These are phyloP conservation scores for Penicillium griseofulvum DNA, from an alignment of 2,329 filamentous ascomycete species.

Conservation along the genomic window DNA sequence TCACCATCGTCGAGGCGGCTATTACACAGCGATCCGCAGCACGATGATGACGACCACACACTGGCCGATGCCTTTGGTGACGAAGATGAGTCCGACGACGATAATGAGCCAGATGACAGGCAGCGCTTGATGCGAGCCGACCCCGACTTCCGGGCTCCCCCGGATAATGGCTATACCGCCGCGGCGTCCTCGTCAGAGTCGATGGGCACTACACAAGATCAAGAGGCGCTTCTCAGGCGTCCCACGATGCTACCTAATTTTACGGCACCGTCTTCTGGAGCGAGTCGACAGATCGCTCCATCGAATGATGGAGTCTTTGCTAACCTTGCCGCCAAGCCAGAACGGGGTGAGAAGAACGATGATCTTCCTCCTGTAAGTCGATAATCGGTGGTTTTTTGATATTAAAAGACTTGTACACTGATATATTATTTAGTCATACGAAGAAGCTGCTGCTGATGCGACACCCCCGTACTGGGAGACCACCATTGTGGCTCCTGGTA, in stretches of 20 bases:
- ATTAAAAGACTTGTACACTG: not conserved
- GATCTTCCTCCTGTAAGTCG: conserved; percentile 85
- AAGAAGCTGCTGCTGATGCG: conserved; percentile 94
- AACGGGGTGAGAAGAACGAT: conserved; percentile 75
- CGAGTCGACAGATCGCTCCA: conserved; percentile 62
- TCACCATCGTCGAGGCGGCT: conserved; percentile 58
- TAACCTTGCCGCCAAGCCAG: conserved; percentile 87
- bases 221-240: conserved; percentile 42
- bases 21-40: conserved; percentile 53
- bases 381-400: not conserved
- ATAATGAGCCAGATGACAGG: conserved; percentile 73
- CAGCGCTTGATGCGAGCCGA: conserved; percentile 79
- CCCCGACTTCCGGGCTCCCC: conserved; percentile 31
- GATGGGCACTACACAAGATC: conserved; percentile 18
- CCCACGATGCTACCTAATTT: conserved; percentile 57
- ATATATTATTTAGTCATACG: conserved; percentile 69
- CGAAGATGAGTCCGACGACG: conserved; percentile 68
- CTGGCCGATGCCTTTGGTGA: conserved; percentile 90
- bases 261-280: conserved; percentile 36
- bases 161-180: conserved; percentile 28
- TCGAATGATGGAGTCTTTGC: conserved; percentile 94
- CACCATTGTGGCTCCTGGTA: conserved; percentile 88
- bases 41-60: conserved; percentile 67
- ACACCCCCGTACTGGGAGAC: conserved; percentile 99
- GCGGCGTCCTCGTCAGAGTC: conserved; percentile 29